Evolutionary conservation across 2,329 filamentous ascomycete species (phyloP), one percentile per base, ranked within the genome.

Genomic region (Fusarium nematophilum): DNA sequence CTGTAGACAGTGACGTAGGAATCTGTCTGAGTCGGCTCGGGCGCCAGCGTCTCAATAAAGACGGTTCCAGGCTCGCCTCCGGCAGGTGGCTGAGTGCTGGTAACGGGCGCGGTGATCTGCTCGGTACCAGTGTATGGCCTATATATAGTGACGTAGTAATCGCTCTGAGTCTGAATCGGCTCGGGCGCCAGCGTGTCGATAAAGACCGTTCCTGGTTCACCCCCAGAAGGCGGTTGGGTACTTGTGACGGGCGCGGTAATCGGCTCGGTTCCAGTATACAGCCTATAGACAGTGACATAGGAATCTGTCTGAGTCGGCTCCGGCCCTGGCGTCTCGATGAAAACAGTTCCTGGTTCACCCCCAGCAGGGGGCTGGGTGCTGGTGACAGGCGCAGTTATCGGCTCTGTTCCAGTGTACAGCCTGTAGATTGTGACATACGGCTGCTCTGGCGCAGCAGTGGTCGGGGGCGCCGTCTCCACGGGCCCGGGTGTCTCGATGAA

Each of bases 401-500:
- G 39, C 3, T 27, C 50, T 2, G 37, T 4, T 2, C 57, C 55
- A 1, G 34, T 40, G 17, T 58, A 29, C 15, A 39, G 52, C 13
- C 40, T 21, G 21, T 21, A 21, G 21, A 21, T 21, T 4, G 21
- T 21, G 21, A 21, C 21, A 21, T 21, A 21, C 21, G 21, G 21
- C 21, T 21, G 21, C 21, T 21, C 21, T 21, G 21, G 21, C 4
- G 21, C 21, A 21, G 21, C 21, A 4, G 21, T 21, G 21, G 21
- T 21, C 21, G 21, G 4, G 21, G 21, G 21, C 4, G 21, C 4
- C n/a, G n/a, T n/a, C n/a, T n/a, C n/a, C 14, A 46, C 43, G 2
- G 59, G 49, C 3, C 26, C 17, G 6, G 30, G 23, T 5, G 59
- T 64, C 42, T 63, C 59, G 8, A 63, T 42, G 4, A 63, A 57